Evolutionary conservation across 768 basidiomycete genomes (phyloP), one percentile per base, ranked within the genome.

Genomic region (Mycena floridula): DNA sequence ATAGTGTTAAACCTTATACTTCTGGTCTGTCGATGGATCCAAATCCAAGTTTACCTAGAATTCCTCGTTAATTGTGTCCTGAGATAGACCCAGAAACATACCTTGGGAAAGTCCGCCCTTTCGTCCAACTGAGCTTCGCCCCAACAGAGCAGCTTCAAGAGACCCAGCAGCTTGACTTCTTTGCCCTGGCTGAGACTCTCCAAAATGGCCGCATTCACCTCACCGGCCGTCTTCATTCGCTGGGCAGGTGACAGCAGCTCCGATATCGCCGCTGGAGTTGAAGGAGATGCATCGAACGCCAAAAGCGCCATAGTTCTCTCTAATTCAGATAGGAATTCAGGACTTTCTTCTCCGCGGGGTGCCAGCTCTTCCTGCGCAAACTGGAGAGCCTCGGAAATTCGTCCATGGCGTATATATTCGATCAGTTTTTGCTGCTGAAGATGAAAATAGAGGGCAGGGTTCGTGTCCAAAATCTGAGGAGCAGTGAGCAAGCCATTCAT

Each of bases 361-460:
- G 96, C 96, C 9, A 99, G 73, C 61, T 98, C 93, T 41, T 81
- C 76, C 54, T 97, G 91, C 2, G 96, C 96, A 68, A 98, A 99
- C 43, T 78, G 69, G 39, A 99, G 67, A 0, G 94, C 96, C 32
- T 89, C 84, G 5, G 70, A 64, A 48, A 92, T 79, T 23, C 77
- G 77, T 27, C 87, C 85, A 42, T 84, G 78, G 1, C 94, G 87
- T 53, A 98, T 96, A 53, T 77, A 82, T 63, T 99, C 96, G 60
- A 98, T 98, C 28, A 99, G 71, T 55, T 86, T 90, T 63, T 96
- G 92, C 50, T 97, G 93, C 54, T 97, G 92, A 9, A 99, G 76
- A 55, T 89, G 90, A 65, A 99, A 99, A 61, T 94, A 94, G 42
- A 99, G 68, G 9, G 81, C 80, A 7, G 91, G 89, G 62, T 97